A percentile compares a stretch with the other conserved stretches of the same genome.
phyloP scores from a whole-genome alignment of 2,329 filamentous ascomycete genomes.

The Sporothrix luriei region DNA sequence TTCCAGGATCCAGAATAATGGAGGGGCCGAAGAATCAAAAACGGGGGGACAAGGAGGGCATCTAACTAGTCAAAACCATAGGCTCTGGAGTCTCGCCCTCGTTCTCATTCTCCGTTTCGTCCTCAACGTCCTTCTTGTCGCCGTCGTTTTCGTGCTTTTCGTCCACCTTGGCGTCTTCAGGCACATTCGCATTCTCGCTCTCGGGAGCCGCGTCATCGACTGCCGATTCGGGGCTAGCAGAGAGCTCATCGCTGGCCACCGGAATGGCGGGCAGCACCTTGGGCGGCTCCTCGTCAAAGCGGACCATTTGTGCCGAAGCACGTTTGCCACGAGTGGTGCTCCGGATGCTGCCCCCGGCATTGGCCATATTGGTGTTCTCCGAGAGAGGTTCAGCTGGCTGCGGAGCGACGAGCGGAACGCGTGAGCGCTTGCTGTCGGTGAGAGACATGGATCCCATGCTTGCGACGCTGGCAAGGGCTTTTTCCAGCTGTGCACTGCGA shows the following conservation, averaged over 20 bases:
- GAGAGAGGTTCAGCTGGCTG: conserved; percentile 44
- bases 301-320: conserved; percentile 46
- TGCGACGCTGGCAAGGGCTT: conserved; percentile 35
- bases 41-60: not conserved
- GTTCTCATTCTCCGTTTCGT: not conserved
- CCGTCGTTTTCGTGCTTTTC: not conserved
- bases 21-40: not conserved
- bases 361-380: conserved; percentile 40
- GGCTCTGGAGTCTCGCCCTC: conserved; percentile 12
- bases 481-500: conserved; percentile 55
- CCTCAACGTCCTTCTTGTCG: not conserved
- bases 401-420: conserved; percentile 39
- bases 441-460: conserved; percentile 28
- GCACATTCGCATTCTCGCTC: not conserved
- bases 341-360: conserved; percentile 35
- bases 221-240: conserved; percentile 38
- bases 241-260: conserved; percentile 54
- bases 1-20: conserved; percentile 11
- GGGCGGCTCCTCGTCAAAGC: conserved; percentile 52
- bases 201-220: not conserved
- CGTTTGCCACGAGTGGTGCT: conserved; percentile 45
- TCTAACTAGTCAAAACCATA: conserved; percentile 26
- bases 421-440: conserved; percentile 35
- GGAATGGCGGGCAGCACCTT: conserved; percentile 49
- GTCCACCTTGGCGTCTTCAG: not conserved